Percentiles rank a stretch among this genome's conserved stretches.
Conservation (phyloP, 306 rosid species). For the Lathyrus oleraceus region DNA sequence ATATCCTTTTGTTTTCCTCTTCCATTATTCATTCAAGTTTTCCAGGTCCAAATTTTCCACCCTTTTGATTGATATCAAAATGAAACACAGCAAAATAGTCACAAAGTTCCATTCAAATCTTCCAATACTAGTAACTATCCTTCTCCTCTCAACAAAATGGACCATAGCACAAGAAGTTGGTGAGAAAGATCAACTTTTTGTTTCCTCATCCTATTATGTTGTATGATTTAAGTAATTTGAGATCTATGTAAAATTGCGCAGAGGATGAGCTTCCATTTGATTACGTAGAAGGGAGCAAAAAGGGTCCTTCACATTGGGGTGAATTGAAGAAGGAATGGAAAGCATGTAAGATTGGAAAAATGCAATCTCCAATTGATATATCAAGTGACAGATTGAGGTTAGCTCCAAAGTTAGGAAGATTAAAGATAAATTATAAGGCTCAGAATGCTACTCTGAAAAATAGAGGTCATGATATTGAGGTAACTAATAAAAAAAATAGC, state of each 20-base stretch:
- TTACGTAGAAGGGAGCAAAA: constrained; percentile 46
- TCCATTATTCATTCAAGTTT: not conserved
- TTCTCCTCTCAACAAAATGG: constrained; percentile 28
- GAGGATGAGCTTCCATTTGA: constrained; percentile 66
- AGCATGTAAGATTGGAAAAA: constrained; percentile 51
- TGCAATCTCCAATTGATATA: constrained; percentile 78
- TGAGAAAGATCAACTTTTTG: constrained; percentile 15
- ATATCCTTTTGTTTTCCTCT: not conserved
- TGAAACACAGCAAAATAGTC: constrained; percentile 42
- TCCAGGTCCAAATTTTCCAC: not conserved
- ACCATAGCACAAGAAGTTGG: constrained; percentile 68
- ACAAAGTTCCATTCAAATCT: constrained; percentile 17
- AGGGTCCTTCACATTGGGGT: constrained; percentile 63
- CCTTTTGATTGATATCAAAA: constrained; percentile 14
- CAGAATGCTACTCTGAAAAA: constrained; percentile 54
- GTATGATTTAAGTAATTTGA: not conserved
- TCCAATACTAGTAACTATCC: constrained; percentile 22
- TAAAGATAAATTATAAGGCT: constrained; percentile 43
- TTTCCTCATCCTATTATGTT: not conserved
- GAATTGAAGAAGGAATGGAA: constrained; percentile 59
- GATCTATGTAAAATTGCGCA: constrained; percentile 32
- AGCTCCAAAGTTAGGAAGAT: constrained; percentile 37
- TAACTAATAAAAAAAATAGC: too few relatives aligned
- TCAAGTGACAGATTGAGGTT: constrained; percentile 37
- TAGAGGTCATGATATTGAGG: constrained; percentile 76